phyloP scores from a whole-genome alignment of 129 eudicot genomes.

The Pseudognaphalium luteoalbum region DNA sequence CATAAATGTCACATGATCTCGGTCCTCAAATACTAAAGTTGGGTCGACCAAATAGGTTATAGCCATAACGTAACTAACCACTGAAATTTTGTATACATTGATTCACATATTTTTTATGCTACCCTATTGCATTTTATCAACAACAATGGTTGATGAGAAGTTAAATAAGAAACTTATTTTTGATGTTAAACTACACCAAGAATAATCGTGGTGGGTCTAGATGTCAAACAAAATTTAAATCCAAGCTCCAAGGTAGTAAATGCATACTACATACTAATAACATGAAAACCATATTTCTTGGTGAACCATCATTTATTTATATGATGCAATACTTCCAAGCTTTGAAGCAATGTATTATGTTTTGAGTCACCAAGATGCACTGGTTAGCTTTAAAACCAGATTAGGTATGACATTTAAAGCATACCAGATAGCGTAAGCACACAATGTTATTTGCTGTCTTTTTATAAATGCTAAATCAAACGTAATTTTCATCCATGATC shows the following conservation, averaged over 20 bases:
- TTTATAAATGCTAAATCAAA: not conserved
- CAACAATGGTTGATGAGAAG: not conserved
- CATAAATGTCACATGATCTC: too few relatives aligned
- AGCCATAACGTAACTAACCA: not conserved
- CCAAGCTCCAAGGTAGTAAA: conserved; percentile 12
- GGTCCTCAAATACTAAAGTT: too few relatives aligned
- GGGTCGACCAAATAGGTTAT: too few relatives aligned
- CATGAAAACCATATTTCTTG: conserved; percentile 28
- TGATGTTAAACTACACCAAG: not conserved
- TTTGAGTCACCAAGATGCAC: conserved; percentile 31
- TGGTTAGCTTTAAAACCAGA: conserved; percentile 22
- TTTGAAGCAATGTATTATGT: conserved; percentile 21
- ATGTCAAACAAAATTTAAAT: conserved; percentile 18
- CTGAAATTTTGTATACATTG: not conserved
- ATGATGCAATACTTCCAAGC: conserved; percentile 4
- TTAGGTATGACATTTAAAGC: conserved; percentile 25
- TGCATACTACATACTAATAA: conserved; percentile 1
- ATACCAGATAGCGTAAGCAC: conserved; percentile 14
- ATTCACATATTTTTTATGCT: not conserved
- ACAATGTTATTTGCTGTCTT: not conserved
- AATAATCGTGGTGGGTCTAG: conserved; percentile 10
- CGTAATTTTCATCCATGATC: not conserved
- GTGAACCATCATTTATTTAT: conserved; percentile 28
- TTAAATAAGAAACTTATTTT: not conserved
- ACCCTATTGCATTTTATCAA: not conserved